These are phyloP conservation scores for Myochromella boudieri DNA, from an alignment of 768 basidiomycete genomes.

Conservation along the genomic window DNA sequence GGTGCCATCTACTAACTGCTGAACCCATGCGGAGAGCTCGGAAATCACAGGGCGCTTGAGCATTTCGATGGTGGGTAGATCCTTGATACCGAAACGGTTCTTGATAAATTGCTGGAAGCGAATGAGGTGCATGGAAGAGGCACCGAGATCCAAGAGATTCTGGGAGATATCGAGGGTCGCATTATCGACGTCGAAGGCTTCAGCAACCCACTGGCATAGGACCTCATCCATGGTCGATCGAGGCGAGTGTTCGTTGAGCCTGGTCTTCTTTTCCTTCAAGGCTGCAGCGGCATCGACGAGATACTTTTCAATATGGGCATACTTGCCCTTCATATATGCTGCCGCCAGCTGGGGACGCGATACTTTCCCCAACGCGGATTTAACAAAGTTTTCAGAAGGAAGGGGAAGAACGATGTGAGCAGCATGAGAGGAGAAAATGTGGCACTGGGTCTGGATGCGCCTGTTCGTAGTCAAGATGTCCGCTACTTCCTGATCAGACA, in stretches of 20 bases:
- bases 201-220: neutral
- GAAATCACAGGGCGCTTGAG: neutral
- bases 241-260: neutral
- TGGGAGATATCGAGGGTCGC: neutral
- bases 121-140: conserved; percentile 1
- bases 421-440: neutral
- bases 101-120: conserved; percentile 1
- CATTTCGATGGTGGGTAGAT: conserved; percentile 1
- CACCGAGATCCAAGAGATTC: conserved; percentile 2
- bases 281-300: neutral
- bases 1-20: neutral
- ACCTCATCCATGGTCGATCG: neutral
- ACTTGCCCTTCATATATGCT: neutral
- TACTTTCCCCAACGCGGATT: conserved; percentile 3
- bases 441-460: neutral
- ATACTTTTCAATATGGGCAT: neutral
- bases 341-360: neutral
- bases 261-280: too few relatives aligned
- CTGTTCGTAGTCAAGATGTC: neutral
- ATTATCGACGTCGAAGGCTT: neutral
- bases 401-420: neutral
- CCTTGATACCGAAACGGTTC: neutral
- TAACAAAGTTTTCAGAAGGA: neutral
- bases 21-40: neutral
- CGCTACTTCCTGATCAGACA: neutral